A percentile compares a stretch with the other conserved stretches of the same genome.
Evolutionary conservation across 176 grass and related monocot species (phyloP).

Genomic region (Dendrocalamus sinicus): DNA sequence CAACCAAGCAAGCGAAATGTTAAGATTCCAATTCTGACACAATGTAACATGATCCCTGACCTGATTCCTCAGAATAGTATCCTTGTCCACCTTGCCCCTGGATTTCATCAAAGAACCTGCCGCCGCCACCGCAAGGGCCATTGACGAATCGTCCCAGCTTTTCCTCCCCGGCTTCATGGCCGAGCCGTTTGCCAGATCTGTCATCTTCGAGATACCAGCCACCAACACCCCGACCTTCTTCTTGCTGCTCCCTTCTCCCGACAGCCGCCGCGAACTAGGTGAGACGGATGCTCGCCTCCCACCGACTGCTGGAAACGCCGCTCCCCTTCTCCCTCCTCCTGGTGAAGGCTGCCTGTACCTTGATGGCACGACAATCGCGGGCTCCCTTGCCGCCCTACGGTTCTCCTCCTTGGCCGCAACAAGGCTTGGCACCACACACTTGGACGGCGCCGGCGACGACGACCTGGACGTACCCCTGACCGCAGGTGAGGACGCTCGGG

Average conservation of each 20-base stretch:
- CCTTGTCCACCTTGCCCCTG: conserved; percentile 59
- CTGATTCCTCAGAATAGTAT: conserved; percentile 78
- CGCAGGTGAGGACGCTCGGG: conserved; percentile 54
- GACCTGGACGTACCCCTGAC: conserved; percentile 49
- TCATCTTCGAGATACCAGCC: conserved; percentile 75
- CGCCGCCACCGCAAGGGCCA: neutral
- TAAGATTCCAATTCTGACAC: neutral
- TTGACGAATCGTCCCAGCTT: conserved; percentile 83
- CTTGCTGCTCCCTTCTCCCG: conserved; percentile 63
- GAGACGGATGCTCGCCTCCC: conserved; percentile 69
- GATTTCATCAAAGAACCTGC: conserved; percentile 45
- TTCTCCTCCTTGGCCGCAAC: conserved; percentile 79
- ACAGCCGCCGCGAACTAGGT: conserved; percentile 48
- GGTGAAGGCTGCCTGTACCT: conserved; percentile 85
- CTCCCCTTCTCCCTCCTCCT: conserved; percentile 44
- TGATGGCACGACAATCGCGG: conserved; percentile 79
- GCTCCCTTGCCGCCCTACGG: conserved; percentile 57
- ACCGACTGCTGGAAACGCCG: conserved; percentile 48
- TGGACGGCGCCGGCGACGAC: conserved; percentile 75
- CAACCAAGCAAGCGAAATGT: neutral
- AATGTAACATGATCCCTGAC: conserved; percentile 48
- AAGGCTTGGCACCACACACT: conserved; percentile 83
- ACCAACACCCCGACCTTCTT: conserved; percentile 77
- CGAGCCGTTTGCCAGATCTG: conserved; percentile 64
- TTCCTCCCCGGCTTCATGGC: conserved; percentile 64